Evolutionary conservation across 306 rosid species (phyloP).

Genomic region (Urtica urens): DNA sequence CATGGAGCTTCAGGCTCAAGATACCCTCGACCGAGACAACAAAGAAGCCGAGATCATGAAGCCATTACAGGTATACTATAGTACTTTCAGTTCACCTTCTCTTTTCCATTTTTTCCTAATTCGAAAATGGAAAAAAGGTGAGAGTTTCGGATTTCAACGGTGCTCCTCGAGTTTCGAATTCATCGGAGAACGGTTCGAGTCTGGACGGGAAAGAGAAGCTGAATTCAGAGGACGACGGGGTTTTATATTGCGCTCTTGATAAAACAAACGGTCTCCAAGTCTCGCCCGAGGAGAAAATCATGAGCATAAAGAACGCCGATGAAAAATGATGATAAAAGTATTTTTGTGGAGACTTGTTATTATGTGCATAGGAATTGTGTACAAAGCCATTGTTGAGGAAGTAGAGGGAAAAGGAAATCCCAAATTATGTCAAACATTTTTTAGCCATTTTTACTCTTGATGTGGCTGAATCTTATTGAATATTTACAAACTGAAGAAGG

Average conservation of each 20-base stretch:
- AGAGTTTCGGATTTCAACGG: constrained; percentile 48
- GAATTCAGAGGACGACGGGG: constrained; percentile 39
- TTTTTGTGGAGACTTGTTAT: no score
- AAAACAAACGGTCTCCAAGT: constrained; percentile 24
- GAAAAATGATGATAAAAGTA: no score
- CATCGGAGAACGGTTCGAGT: constrained; percentile 17
- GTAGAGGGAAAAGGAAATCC: background rate
- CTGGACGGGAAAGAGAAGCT: constrained; percentile 24
- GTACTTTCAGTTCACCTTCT: no score
- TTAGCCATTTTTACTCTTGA: no score
- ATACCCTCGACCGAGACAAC: constrained; percentile 30
- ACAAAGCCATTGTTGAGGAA: constrained; percentile 6
- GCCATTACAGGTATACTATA: constrained; percentile 66
- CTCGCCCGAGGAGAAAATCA: constrained; percentile 13
- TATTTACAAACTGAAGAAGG: no score
- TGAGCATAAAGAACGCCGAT: background rate
- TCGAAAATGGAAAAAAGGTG: no score
- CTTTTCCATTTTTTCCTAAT: no score
- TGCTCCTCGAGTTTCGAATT: constrained; percentile 10
- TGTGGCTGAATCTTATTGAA: no score
- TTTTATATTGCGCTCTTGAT: constrained; percentile 28
- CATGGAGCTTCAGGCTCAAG: constrained; percentile 90
- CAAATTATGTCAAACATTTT: no score
- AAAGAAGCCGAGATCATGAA: constrained; percentile 45
- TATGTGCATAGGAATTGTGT: background rate